Base-by-base conservation (phyloP, 805 yeast genomes). In the Wickerhamomyces xylosicus region DNA sequence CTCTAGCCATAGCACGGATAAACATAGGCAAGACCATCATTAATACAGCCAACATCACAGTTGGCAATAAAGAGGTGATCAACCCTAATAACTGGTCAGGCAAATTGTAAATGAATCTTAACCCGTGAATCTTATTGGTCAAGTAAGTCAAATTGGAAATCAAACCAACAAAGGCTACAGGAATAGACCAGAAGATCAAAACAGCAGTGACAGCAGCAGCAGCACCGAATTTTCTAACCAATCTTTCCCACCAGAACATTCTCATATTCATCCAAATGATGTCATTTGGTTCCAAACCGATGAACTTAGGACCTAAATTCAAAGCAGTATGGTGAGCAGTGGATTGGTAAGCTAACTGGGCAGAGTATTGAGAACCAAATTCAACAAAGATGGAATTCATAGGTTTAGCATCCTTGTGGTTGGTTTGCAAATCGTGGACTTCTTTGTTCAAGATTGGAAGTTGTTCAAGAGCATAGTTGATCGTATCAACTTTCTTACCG, bases 361-460 rank as follows among this genome's bases (percentile, higher is more conserved):
- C 90, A 44, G 67, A 63, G 57, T 79, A 81, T 57, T 82, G 90
- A 45, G 77, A 73, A 35, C 77, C 85, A 53, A 83, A 83, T 59
- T 82, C 90, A 33, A 82, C 87, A 47, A 82, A 79, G 27, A 82
- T 74, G 4, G 90, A 77, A 57, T 86, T 85, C 66, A 85, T 77
- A n/a, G 89, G 82, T 35, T 64, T 63, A 10, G 62, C 57, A 15
- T 62, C 59, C 39, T 63, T 57, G 52, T 69, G 77, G 27, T 58
- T 62, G 25, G 61, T 54, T 56, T 82, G 90, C 49, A 80, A 49
- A 34, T 63, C 64, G 36, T 57, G 62, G 44, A 83, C 74, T 50
- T 80, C 81, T 4, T 58, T 59, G 49, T 81, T 74, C 19, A 80
- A 48, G 38, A 60, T 62, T 13, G 80, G 79, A n/a, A 83, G 50